Base-by-base conservation (phyloP, 768 basidiomycete species). In the Tylopilus felleus region DNA sequence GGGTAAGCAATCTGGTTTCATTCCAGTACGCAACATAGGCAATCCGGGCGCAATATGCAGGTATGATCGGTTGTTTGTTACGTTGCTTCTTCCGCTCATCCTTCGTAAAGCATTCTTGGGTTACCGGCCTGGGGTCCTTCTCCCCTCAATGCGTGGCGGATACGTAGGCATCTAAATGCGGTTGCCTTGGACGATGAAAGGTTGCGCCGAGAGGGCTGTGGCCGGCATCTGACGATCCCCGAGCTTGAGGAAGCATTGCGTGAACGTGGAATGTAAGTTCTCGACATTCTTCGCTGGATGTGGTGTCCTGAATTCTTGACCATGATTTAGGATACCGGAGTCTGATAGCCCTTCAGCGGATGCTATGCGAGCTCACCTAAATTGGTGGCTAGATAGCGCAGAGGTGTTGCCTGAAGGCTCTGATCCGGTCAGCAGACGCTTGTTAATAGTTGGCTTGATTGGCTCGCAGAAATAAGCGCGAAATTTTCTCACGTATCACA, bases 211-310 rank as follows among this genome's bases (percentile, higher is more conserved):
- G 85, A 86, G 60, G 73, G 71, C 28, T 60, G 71, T 29, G 73
- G 74, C 2, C 66, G 70, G 22, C 62, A 66, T 29, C 67, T 93
- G 42, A 79, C 80, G 3, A 64, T 73, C 19, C 72, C 74, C 4
- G 86, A 86, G 58, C 72, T 91, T 7, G 72, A 76, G 27, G 80
- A 88, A 51, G 85, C 88, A 4, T 75, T 93, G 14, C 74, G 80
- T 54, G 90, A 91, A 67, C 84, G 91, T 55, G 91, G 87, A 62
- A 77, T 91, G 90, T 92, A 65, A 65, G 88, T 77, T 17, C 16
- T 33, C 8, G 5, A n/a, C 19, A 6, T 42, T 21, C 8, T 36
- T 21, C 6, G 35, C 33, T 47, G 31, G 31, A 28, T 23, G 8
- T 22, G 33, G 16, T 21, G 16, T 43, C 17, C n/a, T 13, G 29